Conservation (phyloP, 306 rosid species). For the Castanea crenata region DNA sequence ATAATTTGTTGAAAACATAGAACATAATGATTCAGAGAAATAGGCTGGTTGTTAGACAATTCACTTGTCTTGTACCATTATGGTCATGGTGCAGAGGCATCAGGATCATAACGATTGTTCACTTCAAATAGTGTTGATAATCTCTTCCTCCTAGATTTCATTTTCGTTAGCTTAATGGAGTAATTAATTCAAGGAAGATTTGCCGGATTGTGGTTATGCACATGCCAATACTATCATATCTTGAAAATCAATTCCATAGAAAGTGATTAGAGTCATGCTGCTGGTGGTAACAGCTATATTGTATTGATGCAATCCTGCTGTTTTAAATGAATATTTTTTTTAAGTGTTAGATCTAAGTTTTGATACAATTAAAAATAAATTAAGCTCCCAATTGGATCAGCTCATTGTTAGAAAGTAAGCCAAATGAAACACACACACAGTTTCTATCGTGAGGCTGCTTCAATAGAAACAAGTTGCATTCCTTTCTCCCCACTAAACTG, state of each 20-base stretch:
- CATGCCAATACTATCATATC: not conserved
- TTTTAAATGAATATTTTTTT: not conserved
- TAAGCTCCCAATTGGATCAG: not conserved
- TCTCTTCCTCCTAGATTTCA: not conserved
- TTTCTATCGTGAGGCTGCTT: not conserved
- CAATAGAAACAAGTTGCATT: not conserved
- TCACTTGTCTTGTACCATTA: not conserved
- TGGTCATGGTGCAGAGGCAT: not conserved
- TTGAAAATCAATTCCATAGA: not conserved
- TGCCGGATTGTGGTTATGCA: not conserved
- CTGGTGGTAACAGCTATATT: not conserved
- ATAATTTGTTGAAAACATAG: not conserved
- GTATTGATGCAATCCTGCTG: not conserved
- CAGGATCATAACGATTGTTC: not conserved
- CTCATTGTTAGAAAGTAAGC: not conserved
- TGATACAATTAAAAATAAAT: not conserved
- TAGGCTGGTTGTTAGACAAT: not conserved
- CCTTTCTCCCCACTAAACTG: not conserved
- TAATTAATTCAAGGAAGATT: not conserved
- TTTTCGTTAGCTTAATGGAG: not conserved
- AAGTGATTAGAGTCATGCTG: not conserved
- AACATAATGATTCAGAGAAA: not conserved
- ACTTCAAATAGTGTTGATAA: not conserved
- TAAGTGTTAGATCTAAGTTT: not conserved
- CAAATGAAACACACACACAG: not conserved